Conservation (phyloP, 345 rosid species). For the Kandelia obovata region DNA sequence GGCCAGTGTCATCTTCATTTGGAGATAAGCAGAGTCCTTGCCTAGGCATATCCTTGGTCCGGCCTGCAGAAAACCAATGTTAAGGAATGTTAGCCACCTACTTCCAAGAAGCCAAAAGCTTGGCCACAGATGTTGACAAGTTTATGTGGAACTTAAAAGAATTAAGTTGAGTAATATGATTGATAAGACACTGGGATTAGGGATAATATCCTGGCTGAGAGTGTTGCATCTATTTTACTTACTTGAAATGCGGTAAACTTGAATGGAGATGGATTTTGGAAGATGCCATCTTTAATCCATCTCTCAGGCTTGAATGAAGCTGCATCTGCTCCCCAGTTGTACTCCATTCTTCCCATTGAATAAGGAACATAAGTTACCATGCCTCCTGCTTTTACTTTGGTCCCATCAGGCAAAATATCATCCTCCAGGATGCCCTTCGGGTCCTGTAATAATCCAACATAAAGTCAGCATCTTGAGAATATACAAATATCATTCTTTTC, state of each 20-base stretch:
- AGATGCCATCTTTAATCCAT: conserved; percentile 85
- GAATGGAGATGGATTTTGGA: conserved; percentile 88
- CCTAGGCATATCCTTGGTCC: conserved; percentile 96
- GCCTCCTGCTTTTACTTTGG: conserved; percentile 90
- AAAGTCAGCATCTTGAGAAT: background rate
- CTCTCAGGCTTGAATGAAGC: conserved; percentile 77
- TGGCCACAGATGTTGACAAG: no score
- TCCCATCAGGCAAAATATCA: conserved; percentile 86
- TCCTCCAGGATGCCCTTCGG: conserved; percentile 81
- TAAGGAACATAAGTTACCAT: conserved; percentile 98
- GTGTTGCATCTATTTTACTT: conserved; percentile 7
- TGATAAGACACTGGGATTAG: background rate
- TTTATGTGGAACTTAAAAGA: no score
- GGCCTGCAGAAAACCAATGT: conserved; percentile 42
- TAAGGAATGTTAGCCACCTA: background rate
- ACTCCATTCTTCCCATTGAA: conserved; percentile 95
- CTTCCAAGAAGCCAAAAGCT: background rate
- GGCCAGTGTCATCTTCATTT: conserved; percentile 92
- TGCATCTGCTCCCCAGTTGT: conserved; percentile 92
- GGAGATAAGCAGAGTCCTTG: conserved; percentile 94
- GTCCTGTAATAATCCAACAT: conserved; percentile 40
- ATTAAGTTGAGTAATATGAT: no score
- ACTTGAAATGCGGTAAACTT: conserved; percentile 97
- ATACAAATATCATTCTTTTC: background rate
- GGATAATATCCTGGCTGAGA: background rate